Conservation (phyloP, 2,329 filamentous ascomycete species). For the Lomentospora prolificans region DNA sequence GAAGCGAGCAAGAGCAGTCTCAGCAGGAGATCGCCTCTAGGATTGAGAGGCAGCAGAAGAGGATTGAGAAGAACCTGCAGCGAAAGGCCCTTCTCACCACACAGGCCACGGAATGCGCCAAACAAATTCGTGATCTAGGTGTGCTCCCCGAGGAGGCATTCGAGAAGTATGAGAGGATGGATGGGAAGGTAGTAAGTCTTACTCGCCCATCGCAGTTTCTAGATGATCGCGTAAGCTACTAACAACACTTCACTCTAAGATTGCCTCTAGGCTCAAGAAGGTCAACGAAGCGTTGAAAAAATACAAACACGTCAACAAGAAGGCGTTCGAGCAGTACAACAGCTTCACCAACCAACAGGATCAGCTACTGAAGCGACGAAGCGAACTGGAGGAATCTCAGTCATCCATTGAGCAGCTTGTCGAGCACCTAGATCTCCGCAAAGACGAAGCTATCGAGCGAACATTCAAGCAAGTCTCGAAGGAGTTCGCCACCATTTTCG, state of each 20-base stretch:
- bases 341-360: conserved; percentile 92
- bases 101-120: conserved; percentile 69
- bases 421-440: conserved; percentile 82
- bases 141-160: conserved; percentile 91
- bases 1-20: conserved; percentile 55
- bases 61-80: conserved; percentile 84
- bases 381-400: conserved; percentile 80
- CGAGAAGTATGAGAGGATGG: conserved; percentile 77
- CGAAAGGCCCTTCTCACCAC: conserved; percentile 72
- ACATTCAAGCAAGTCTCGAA: conserved; percentile 97
- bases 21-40: conserved; percentile 66
- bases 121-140: conserved; percentile 86
- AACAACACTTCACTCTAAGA: conserved; percentile 24
- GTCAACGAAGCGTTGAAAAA: conserved; percentile 91
- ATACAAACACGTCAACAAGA: conserved; percentile 97
- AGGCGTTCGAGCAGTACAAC: conserved; percentile 98
- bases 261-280: conserved; percentile 66
- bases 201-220: too few relatives aligned
- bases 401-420: conserved; percentile 87
- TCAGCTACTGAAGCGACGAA: conserved; percentile 70
- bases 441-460: conserved; percentile 95
- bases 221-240: neutral
- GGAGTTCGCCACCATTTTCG: conserved; percentile 88
- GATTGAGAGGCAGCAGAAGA: conserved; percentile 80
- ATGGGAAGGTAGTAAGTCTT: conserved; percentile 60